phyloP scores from a whole-genome alignment of 306 rosid genomes.

The Herpetospermum pedunculosum region DNA sequence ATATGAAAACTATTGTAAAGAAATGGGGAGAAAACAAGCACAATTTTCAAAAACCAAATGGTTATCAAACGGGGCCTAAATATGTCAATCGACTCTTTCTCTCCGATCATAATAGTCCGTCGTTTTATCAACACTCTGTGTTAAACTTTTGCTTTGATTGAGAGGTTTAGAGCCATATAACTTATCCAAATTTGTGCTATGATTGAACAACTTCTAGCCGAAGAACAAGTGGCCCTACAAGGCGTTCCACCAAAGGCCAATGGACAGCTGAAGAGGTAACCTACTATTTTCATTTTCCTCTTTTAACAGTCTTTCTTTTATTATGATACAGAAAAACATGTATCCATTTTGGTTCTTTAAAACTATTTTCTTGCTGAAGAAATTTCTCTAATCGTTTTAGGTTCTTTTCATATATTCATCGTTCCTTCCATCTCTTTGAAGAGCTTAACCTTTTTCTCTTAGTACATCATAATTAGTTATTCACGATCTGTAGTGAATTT shows the following conservation, averaged over 20 bases:
- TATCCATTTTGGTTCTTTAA: not conserved
- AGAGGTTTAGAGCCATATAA: not conserved
- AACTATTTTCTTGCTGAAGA: not conserved
- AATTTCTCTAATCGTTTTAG: not conserved
- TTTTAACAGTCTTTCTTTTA: not conserved
- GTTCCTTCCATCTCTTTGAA: not conserved
- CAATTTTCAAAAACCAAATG: too few species aligned
- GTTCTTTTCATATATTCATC: not conserved
- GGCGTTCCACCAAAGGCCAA: slow-evolving; percentile 99
- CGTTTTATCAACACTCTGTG: not conserved
- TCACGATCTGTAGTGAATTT: not conserved
- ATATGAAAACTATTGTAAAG: too few species aligned
- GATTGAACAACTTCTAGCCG: slow-evolving; percentile 26
- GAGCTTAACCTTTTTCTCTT: not conserved
- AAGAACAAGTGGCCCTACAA: slow-evolving; percentile 96
- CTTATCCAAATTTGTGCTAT: not conserved
- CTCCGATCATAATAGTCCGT: not conserved
- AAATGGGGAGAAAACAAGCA: too few species aligned
- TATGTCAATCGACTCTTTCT: not conserved
- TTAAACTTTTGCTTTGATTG: slow-evolving; percentile 3
- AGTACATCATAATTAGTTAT: not conserved
- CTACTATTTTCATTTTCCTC: slow-evolving; percentile 1
- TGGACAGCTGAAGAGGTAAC: slow-evolving; percentile 93
- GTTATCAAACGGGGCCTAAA: too few species aligned
- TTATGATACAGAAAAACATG: not conserved